Evolutionary conservation across 345 rosid genomes (phyloP).

Genomic region (Physaria fendleri): DNA sequence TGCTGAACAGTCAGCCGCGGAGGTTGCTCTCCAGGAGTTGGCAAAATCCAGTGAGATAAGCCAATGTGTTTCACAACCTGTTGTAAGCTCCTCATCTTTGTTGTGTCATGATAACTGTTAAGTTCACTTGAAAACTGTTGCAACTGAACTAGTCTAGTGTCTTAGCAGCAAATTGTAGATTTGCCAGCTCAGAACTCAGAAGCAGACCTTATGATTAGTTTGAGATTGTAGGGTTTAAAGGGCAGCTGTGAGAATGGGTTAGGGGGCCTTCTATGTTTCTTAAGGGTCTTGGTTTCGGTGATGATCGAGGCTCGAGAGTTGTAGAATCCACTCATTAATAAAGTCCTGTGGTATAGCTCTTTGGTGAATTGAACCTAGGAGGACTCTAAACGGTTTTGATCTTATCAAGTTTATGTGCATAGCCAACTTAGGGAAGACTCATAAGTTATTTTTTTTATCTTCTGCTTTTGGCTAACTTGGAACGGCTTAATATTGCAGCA

Average conservation of each 20-base stretch:
- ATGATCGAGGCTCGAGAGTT: neutral
- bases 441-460: neutral
- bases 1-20: constrained; percentile 96
- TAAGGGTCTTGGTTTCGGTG: neutral
- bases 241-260: neutral
- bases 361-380: neutral
- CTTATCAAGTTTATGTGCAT: neutral
- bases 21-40: constrained; percentile 70
- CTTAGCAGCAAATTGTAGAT: constrained; percentile 1
- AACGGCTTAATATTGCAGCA: constrained; percentile 42
- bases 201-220: neutral
- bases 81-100: constrained; percentile 51
- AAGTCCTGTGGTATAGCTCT: neutral
- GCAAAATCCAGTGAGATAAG: constrained; percentile 51
- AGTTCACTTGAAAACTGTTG: neutral
- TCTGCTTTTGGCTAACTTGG: constrained; percentile 6
- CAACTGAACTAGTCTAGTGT: neutral
- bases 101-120: neutral
- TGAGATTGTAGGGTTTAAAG: neutral
- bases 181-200: neutral
- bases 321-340: neutral
- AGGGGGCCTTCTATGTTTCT: neutral
- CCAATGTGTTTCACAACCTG: constrained; percentile 54
- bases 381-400: neutral
- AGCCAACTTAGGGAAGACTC: neutral